Percentiles rank a stretch among this genome's conserved stretches.
Evolutionary conservation across 2,329 filamentous ascomycete species (phyloP).

Genomic region (Alternaria sp.): DNA sequence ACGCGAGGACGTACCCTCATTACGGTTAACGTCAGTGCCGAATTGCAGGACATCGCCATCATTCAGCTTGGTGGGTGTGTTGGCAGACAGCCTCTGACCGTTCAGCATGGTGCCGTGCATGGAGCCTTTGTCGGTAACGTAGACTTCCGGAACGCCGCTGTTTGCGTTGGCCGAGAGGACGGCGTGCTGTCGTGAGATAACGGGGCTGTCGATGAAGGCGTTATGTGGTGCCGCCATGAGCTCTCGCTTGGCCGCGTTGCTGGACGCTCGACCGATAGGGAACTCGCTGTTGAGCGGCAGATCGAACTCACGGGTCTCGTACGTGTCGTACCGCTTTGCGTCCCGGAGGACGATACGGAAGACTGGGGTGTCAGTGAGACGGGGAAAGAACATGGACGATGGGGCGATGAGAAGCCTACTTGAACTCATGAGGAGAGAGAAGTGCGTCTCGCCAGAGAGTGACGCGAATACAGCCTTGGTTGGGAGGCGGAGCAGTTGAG

Average conservation of each 20-base stretch:
- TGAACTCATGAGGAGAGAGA: slow-evolving; percentile 12
- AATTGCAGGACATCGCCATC: slow-evolving; percentile 47
- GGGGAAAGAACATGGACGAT: neutral
- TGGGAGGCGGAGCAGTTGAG: neutral
- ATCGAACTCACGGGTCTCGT: slow-evolving; percentile 39
- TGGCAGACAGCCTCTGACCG: slow-evolving; percentile 38
- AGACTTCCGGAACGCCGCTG: slow-evolving; percentile 43
- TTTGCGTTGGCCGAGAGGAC: slow-evolving; percentile 42
- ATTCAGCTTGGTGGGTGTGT: slow-evolving; percentile 29
- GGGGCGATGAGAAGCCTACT: slow-evolving; percentile 14
- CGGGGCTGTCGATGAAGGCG: slow-evolving; percentile 72
- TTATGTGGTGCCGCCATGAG: slow-evolving; percentile 58
- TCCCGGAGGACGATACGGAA: slow-evolving; percentile 42
- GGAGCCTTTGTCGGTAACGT: slow-evolving; percentile 62
- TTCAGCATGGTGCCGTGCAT: slow-evolving; percentile 69
- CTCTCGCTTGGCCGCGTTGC: slow-evolving; percentile 48
- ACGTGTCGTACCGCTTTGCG: slow-evolving; percentile 50
- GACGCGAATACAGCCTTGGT: neutral
- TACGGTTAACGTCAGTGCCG: slow-evolving; percentile 44
- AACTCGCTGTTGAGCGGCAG: slow-evolving; percentile 34
- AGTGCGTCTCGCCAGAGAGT: neutral
- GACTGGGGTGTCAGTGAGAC: slow-evolving; percentile 21
- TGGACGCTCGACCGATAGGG: slow-evolving; percentile 53
- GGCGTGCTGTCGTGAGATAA: slow-evolving; percentile 75
- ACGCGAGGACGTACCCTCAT: slow-evolving; percentile 33